phyloP scores from a whole-genome alignment of 306 rosid species.

The Cucurbita moschata region DNA sequence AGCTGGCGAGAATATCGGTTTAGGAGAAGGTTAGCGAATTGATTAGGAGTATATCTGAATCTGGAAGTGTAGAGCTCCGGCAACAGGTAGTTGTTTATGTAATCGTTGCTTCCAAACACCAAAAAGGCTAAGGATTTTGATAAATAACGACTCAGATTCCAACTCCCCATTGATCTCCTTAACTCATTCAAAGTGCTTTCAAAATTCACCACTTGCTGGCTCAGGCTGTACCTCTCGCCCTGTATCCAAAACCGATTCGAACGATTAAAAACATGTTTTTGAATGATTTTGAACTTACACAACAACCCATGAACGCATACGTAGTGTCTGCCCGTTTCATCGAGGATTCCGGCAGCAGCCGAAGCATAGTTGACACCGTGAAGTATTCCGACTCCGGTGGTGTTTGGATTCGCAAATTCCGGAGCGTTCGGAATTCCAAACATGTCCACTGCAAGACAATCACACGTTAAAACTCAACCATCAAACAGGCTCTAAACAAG shows the following conservation, averaged over 20 bases:
- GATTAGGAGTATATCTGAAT: slow-evolving; percentile 23
- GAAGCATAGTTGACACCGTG: slow-evolving; percentile 79
- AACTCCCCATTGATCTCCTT: slow-evolving; percentile 24
- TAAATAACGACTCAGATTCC: slow-evolving; percentile 16
- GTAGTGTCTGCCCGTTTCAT: slow-evolving; percentile 53
- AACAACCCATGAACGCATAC: slow-evolving; percentile 8
- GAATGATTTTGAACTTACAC: no score
- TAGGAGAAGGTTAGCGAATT: slow-evolving; percentile 50
- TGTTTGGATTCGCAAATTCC: slow-evolving; percentile 41
- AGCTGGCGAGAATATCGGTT: slow-evolving; percentile 35
- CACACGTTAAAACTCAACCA: no score
- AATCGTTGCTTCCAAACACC: slow-evolving; percentile 60
- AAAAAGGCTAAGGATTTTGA: slow-evolving; percentile 31
- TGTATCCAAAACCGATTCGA: slow-evolving; percentile 4
- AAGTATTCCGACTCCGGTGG: slow-evolving; percentile 25
- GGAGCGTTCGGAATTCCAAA: slow-evolving; percentile 59
- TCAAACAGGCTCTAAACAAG: no score
- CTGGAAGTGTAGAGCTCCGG: slow-evolving; percentile 33
- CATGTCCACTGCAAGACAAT: slow-evolving; percentile 26
- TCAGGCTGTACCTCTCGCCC: slow-evolving; percentile 41
- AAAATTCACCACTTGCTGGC: slow-evolving; percentile 40
- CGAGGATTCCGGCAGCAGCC: slow-evolving; percentile 65
- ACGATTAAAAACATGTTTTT: no score
- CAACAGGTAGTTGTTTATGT: slow-evolving; percentile 61
- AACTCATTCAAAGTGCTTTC: slow-evolving; percentile 24